Percentiles rank a stretch among this genome's conserved stretches.
phyloP scores from a whole-genome alignment of 169 alveolate genomes.

The Toxoplasma gondii region DNA sequence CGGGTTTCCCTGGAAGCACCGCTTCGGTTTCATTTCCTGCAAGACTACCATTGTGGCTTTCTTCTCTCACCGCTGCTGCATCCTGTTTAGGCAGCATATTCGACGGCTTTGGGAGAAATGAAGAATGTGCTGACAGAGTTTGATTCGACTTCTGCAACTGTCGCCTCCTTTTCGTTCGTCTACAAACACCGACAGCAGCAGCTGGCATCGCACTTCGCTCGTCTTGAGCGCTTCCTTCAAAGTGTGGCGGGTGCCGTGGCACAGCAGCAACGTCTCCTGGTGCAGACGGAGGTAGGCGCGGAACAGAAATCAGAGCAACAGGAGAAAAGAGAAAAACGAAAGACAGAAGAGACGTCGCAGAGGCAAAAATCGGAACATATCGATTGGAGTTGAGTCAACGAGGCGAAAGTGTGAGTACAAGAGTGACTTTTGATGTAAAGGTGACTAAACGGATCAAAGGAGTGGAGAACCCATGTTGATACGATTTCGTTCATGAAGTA shows the following conservation, averaged over 20 bases:
- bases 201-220: conserved; percentile 1
- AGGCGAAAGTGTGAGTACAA: too few relatives aligned
- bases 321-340: background rate
- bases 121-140: background rate
- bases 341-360: background rate
- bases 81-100: background rate
- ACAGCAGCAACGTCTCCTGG: background rate
- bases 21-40: background rate
- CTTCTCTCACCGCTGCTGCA: background rate
- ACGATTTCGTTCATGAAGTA: too few relatives aligned
- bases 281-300: conserved; percentile 4
- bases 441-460: too few relatives aligned
- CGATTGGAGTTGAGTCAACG: too few relatives aligned
- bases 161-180: conserved; percentile 7
- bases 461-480: too few relatives aligned
- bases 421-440: too few relatives aligned
- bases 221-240: conserved; percentile 29
- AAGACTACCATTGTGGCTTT: background rate
- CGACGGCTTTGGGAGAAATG: background rate
- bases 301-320: background rate
- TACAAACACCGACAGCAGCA: conserved; percentile 35
- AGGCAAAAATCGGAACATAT: too few relatives aligned
- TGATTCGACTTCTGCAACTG: conserved; percentile 27
- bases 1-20: background rate
- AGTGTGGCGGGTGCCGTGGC: background rate